Evolutionary conservation across 345 rosid genomes (phyloP).

Genomic region (Lumnitzera racemosa): DNA sequence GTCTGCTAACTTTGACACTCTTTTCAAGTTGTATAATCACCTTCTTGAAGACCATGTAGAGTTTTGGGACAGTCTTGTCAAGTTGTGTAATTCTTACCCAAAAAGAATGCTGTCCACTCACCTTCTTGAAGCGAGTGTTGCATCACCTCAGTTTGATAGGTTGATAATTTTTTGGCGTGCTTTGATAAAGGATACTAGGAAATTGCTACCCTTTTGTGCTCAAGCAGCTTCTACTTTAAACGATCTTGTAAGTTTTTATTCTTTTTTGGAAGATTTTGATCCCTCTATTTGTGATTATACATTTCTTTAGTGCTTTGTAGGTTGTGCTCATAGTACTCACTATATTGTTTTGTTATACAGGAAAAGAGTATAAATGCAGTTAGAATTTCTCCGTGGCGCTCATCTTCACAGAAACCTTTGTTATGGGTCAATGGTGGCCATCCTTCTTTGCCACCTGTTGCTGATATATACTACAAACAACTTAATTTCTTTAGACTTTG

Average conservation of each 20-base stretch:
- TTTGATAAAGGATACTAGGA: conserved; percentile 54
- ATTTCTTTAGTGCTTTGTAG: too few species aligned
- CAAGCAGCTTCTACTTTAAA: conserved; percentile 27
- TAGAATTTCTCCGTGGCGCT: conserved; percentile 30
- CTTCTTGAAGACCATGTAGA: conserved; percentile 60
- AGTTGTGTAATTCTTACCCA: conserved; percentile 20
- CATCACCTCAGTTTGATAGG: conserved; percentile 37
- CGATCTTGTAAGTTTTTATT: conserved; percentile 41
- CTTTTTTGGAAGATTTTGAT: background rate
- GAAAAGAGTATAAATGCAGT: conserved; percentile 44
- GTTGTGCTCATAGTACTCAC: background rate
- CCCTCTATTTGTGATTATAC: too few species aligned
- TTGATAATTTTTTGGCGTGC: conserved; percentile 52
- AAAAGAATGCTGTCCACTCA: too few species aligned
- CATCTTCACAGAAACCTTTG: conserved; percentile 49
- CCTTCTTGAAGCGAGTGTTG: conserved; percentile 9
- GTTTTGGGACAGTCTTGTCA: conserved; percentile 53
- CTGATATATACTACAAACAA: conserved; percentile 44
- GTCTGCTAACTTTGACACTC: conserved; percentile 37
- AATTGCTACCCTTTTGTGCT: conserved; percentile 42
- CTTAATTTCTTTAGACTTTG: conserved; percentile 46
- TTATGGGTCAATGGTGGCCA: conserved; percentile 93
- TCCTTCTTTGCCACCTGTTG: conserved; percentile 62
- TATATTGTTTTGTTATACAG: conserved; percentile 23
- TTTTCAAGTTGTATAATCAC: conserved; percentile 36